phyloP scores from a whole-genome alignment of 2,329 filamentous ascomycete species.

The Fusarium pseudocircinatum region DNA sequence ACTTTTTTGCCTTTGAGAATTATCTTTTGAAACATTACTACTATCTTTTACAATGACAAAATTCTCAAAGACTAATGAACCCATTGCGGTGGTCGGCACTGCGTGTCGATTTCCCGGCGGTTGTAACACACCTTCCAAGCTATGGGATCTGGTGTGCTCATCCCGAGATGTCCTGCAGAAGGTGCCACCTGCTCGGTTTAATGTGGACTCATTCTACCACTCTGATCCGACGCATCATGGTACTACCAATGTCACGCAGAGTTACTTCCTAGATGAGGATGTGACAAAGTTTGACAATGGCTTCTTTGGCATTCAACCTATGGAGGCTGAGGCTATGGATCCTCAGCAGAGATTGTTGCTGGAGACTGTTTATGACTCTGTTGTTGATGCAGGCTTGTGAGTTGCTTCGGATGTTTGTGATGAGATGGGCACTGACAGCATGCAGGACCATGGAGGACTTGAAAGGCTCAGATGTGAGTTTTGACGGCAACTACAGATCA shows the following conservation, averaged over 20 bases:
- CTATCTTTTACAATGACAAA: not conserved
- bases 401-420: accelerated
- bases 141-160: constrained; percentile 7
- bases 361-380: constrained; percentile 21
- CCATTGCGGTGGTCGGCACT: constrained; percentile 5
- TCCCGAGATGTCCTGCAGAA: not conserved
- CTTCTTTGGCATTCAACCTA: constrained; percentile 11
- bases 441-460: not conserved
- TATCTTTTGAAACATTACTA: not conserved
- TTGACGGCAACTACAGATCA: not conserved
- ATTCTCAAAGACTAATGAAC: not conserved
- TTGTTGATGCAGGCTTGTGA: not conserved
- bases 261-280: constrained; percentile 2
- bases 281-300: constrained; percentile 10
- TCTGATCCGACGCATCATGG: not conserved
- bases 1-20: not conserved
- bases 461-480: not conserved
- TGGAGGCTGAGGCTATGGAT: constrained; percentile 19
- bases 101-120: constrained; percentile 3
- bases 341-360: constrained; percentile 12
- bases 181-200: not conserved
- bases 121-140: constrained; percentile 3
- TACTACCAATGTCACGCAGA: constrained; percentile 1
- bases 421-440: not conserved
- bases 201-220: constrained; percentile 6